Percentiles rank a stretch among this genome's conserved stretches.
phyloP scores from a whole-genome alignment of 2,329 filamentous ascomycete species.

The Penicillium sp. region DNA sequence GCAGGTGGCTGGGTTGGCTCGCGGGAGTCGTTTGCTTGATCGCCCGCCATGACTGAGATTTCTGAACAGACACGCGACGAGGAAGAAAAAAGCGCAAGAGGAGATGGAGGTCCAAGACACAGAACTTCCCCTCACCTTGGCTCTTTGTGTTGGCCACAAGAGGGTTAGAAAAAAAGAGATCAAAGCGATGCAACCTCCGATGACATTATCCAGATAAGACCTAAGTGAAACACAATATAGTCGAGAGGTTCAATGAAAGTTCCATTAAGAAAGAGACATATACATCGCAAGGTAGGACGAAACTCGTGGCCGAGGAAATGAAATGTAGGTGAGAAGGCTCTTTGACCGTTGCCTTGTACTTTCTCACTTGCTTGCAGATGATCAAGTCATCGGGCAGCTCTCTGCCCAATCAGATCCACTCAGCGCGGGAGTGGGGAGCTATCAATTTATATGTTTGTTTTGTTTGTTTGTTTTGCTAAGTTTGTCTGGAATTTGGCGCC shows the following conservation, averaged over 20 bases:
- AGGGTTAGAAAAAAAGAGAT: constrained; percentile 3
- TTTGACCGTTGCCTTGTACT: constrained; percentile 11
- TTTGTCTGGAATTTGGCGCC: neutral
- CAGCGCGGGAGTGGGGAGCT: constrained; percentile 19
- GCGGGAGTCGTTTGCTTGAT: constrained; percentile 16
- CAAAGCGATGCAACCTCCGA: constrained; percentile 1
- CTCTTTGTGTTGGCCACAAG: constrained; percentile 3
- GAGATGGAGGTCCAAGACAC: neutral
- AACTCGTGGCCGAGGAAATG: constrained; percentile 14
- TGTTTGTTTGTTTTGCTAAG: constrained; percentile 1
- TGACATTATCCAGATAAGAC: constrained; percentile 17
- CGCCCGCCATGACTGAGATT: constrained; percentile 17
- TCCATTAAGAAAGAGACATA: constrained; percentile 19
- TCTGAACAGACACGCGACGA: neutral
- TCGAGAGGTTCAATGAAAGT: constrained; percentile 8
- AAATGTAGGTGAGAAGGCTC: constrained; percentile 1
- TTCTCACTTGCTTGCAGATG: constrained; percentile 17
- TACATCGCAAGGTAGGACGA: constrained; percentile 15
- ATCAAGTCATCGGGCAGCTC: constrained; percentile 16
- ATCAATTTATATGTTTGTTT: constrained; percentile 1
- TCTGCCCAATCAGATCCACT: constrained; percentile 16
- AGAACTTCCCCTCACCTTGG: neutral
- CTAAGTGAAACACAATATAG: constrained; percentile 3
- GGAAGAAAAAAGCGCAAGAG: neutral
- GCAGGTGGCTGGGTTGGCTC: constrained; percentile 14